Evolutionary conservation across 257 asterid genomes (phyloP).

Genomic region (Solanum habrochaites): DNA sequence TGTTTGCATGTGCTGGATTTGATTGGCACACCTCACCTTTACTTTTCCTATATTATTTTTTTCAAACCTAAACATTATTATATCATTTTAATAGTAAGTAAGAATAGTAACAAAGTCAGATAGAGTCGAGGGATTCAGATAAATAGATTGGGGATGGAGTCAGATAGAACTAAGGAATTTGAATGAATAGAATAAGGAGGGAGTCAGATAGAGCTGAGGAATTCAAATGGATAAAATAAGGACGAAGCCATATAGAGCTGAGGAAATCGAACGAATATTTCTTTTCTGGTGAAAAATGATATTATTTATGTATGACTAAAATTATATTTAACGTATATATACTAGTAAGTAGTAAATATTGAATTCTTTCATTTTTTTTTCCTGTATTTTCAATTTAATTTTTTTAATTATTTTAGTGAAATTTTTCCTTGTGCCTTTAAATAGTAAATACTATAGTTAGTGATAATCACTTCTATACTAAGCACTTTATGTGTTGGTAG

Average conservation of each 20-base stretch:
- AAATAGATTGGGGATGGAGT: rapidly evolving
- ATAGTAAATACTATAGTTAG: not conserved
- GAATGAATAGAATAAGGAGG: not conserved
- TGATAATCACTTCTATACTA: not conserved
- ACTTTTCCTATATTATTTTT: not conserved
- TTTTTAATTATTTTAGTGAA: not conserved
- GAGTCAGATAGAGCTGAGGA: not conserved
- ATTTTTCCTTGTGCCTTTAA: not conserved
- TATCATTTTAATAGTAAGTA: not conserved
- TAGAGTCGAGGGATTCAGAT: rapidly evolving
- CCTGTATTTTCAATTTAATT: not conserved
- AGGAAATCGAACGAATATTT: rapidly evolving
- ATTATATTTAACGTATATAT: too few species aligned
- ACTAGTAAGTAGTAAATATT: too few species aligned
- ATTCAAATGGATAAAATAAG: not conserved
- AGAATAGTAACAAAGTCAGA: not conserved
- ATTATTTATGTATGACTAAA: too few species aligned
- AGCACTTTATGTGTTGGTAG: not conserved
- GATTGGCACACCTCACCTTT: constrained; percentile 32
- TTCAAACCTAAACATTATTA: not conserved
- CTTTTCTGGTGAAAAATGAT: too few species aligned
- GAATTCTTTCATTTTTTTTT: too few species aligned
- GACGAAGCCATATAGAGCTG: rapidly evolving
- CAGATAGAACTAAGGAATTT: not conserved
- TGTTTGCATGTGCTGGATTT: constrained; percentile 34